Percentiles rank a stretch among this genome's conserved stretches.
Conservation (phyloP, 192 early-diverging fungal genomes). For the Haplosporangium gracile region DNA sequence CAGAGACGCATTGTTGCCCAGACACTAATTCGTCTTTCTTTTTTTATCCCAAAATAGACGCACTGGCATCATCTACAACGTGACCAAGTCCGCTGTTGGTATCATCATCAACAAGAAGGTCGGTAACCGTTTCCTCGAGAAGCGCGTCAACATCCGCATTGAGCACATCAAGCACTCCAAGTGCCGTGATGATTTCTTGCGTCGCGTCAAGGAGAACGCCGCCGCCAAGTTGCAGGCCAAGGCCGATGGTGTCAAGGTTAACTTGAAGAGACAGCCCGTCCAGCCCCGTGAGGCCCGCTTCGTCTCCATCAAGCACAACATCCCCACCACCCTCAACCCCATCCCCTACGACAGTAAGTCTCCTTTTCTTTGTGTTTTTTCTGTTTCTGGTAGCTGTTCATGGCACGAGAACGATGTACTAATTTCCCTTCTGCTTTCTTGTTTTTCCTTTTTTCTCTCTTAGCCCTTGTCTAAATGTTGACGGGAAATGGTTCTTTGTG, state of each 20-base stretch:
- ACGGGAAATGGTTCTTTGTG: slow-evolving; percentile 23
- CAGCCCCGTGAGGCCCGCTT: slow-evolving; percentile 90
- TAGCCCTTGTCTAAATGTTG: slow-evolving; percentile 55
- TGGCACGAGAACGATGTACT: background rate
- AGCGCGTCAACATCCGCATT: slow-evolving; percentile 97
- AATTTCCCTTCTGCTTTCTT: background rate
- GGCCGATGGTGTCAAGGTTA: slow-evolving; percentile 79
- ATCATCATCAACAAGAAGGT: slow-evolving; percentile 99
- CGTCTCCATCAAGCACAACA: slow-evolving; percentile 90
- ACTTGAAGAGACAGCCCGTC: slow-evolving; percentile 92
- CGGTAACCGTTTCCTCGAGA: slow-evolving; percentile 98
- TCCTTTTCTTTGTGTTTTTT: background rate
- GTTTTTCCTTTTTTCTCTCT: background rate
- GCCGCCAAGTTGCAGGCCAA: slow-evolving; percentile 87
- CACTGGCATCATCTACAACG: slow-evolving; percentile 99
- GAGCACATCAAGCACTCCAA: slow-evolving; percentile 99
- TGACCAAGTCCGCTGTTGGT: slow-evolving; percentile 99
- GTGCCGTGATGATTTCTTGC: slow-evolving; percentile 98
- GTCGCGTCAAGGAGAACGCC: slow-evolving; percentile 97
- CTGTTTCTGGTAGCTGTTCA: background rate
- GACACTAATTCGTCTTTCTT: slow-evolving; percentile 63
- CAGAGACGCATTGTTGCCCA: background rate
- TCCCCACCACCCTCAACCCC: slow-evolving; percentile 93
- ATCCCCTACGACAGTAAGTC: slow-evolving; percentile 90
- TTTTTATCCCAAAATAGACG: slow-evolving; percentile 66